phyloP scores from a whole-genome alignment of 345 rosid genomes.

The Heritiera littoralis region DNA sequence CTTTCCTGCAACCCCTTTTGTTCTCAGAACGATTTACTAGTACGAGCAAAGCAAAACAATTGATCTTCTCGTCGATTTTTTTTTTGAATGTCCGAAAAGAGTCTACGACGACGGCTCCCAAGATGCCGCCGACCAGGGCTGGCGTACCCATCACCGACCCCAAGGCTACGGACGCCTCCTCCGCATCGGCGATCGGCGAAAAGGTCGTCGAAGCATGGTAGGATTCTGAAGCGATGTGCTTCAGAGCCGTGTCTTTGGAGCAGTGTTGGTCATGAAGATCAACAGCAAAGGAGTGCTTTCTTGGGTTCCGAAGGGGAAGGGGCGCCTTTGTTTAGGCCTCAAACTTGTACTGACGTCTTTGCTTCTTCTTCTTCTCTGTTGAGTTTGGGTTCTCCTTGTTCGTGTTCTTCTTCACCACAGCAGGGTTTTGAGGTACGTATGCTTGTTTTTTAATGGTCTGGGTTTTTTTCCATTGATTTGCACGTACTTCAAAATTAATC shows the following conservation, averaged over 20 bases:
- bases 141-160: slow-evolving; percentile 34
- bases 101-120: slow-evolving; percentile 32
- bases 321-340: slow-evolving; percentile 29
- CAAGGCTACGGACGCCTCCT: slow-evolving; percentile 27
- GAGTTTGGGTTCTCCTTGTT: slow-evolving; percentile 29
- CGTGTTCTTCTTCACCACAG: slow-evolving; percentile 23
- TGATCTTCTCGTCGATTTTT: neutral
- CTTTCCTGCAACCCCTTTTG: slow-evolving; percentile 34
- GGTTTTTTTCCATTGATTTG: no score
- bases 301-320: slow-evolving; percentile 11
- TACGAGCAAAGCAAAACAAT: neutral
- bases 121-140: slow-evolving; percentile 34
- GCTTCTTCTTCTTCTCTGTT: slow-evolving; percentile 48
- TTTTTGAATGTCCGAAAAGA: slow-evolving; percentile 41
- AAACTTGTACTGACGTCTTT: slow-evolving; percentile 47
- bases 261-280: slow-evolving; percentile 17
- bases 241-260: slow-evolving; percentile 58
- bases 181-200: slow-evolving; percentile 32
- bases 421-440: slow-evolving; percentile 44
- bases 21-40: slow-evolving; percentile 17
- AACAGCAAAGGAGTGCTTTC: slow-evolving; percentile 18
- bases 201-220: slow-evolving; percentile 27
- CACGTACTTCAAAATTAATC: no score
- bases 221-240: slow-evolving; percentile 53
- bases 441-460: no score